These are phyloP conservation scores for Pleurotus salmoneostramineus DNA, from an alignment of 768 basidiomycete genomes.

Conservation along the genomic window DNA sequence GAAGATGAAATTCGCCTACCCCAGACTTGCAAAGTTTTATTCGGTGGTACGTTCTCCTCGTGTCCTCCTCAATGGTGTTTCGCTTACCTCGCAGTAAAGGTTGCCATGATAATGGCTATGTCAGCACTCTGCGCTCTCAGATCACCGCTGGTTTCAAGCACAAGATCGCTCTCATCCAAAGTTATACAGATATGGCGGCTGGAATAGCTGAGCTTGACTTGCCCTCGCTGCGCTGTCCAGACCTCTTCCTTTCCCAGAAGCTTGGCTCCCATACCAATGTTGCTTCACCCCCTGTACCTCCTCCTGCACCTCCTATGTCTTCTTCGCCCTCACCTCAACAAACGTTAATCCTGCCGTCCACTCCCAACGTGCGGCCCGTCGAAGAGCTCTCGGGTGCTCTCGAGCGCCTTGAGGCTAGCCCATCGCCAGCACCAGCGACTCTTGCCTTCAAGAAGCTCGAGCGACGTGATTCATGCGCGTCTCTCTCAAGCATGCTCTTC, in stretches of 20 bases:
- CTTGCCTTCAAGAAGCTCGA: not conserved
- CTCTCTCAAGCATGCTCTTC: not conserved
- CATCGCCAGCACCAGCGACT: not conserved
- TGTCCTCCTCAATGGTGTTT: conserved; percentile 5
- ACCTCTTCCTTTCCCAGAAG: conserved; percentile 60
- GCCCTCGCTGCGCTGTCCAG: conserved; percentile 47
- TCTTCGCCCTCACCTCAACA: not conserved
- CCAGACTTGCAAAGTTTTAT: conserved; percentile 63
- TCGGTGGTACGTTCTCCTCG: conserved; percentile 46
- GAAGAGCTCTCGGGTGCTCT: not conserved
- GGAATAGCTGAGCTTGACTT: conserved; percentile 56
- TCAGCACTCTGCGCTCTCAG: conserved; percentile 55
- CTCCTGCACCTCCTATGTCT: not conserved
- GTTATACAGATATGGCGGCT: conserved; percentile 57
- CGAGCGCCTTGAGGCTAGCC: not conserved
- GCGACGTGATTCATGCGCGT: conserved; percentile 1
- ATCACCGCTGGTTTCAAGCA: conserved; percentile 61
- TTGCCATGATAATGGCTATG: conserved; percentile 74
- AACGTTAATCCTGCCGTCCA: not conserved
- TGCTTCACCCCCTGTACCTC: not conserved
- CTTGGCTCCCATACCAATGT: conserved; percentile 27
- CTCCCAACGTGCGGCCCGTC: not conserved
- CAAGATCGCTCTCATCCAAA: conserved; percentile 62
- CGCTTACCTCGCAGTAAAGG: conserved; percentile 31
- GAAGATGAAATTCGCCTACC: conserved; percentile 59